Evolutionary conservation across 805 yeast species (phyloP), one percentile per base, ranked within the genome.

Genomic region (Candida maltosa): DNA sequence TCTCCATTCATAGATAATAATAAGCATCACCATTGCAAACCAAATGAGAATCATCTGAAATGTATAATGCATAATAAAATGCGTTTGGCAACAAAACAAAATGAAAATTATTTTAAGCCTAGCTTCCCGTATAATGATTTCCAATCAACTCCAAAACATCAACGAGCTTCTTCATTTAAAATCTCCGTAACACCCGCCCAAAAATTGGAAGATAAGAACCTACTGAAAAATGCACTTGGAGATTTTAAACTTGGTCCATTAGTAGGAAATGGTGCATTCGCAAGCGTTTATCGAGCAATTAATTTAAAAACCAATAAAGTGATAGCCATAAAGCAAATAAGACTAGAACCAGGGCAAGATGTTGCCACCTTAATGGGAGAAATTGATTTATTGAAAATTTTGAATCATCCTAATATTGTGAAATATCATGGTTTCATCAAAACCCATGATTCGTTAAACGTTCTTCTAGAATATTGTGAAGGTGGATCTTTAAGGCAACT

Each of bases 231-330:
- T 45, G 74, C 71, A 2, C 56, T 72, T 15, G 75, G 70, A 29
- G 70, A 70, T 35, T 78, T 75, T 48, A 65, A 65, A 19, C 65
- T 80, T 47, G 67, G 70, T 31, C 83, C 78, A 31, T 72, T 82
- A 24, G 67, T 93, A 2, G 98, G 97, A 3, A 76, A 76, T 40
- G 98, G 98, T 2, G 97, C 97, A 0, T 88, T 79, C 54, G 97
- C 97, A 1, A 75, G 76, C 26, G 97, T 91, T 4, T 88, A 81
- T 57, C 73, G 75, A 39, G 96, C 91, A 0, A 61, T 79, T 19
- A 84, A 87, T 48, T 59, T 72, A 40, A 66, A 64, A 35, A 83
- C 89, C 0, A 76, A 77, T 5, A 80, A 78, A 35, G 70, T 78
- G 2, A 84, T 86, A 4, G 96, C 96, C 1, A 76, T 88, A 16